phyloP scores from a whole-genome alignment of 441 rosid species.

The Eutrema salsugineum region DNA sequence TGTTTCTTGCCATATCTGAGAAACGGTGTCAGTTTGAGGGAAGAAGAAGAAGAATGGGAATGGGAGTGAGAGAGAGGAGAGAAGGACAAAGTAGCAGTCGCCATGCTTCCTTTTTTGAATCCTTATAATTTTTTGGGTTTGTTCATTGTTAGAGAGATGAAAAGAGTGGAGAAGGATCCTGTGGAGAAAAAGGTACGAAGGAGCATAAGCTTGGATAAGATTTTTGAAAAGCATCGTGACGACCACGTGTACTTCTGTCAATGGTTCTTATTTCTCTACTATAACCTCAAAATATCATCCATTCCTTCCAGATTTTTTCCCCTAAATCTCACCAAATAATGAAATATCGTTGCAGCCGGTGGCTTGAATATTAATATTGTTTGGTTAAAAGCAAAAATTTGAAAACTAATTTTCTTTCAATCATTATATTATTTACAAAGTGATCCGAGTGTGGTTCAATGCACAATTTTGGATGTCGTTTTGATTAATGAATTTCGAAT shows the following conservation, averaged over 20 bases:
- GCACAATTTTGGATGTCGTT: too few species aligned
- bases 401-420: too few species aligned
- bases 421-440: too few species aligned
- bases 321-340: too few species aligned
- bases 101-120: constrained; percentile 32
- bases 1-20: constrained; percentile 18
- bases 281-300: neutral
- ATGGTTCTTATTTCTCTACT: neutral
- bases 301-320: too few species aligned
- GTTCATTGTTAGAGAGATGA: constrained; percentile 18
- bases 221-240: constrained; percentile 20
- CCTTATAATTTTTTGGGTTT: neutral
- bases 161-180: neutral
- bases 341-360: too few species aligned
- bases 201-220: constrained; percentile 23
- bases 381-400: too few species aligned
- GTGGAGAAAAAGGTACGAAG: constrained; percentile 9
- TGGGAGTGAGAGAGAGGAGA: constrained; percentile 37
- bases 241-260: constrained; percentile 27
- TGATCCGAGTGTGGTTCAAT: too few species aligned
- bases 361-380: too few species aligned
- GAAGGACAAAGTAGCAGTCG: constrained; percentile 55
- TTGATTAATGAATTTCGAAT: too few species aligned
- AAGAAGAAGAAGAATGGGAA: constrained; percentile 14
- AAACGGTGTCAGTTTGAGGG: constrained; percentile 29